Conservation (phyloP, 768 basidiomycete species). For the Kwoniella botswanensis region DNA sequence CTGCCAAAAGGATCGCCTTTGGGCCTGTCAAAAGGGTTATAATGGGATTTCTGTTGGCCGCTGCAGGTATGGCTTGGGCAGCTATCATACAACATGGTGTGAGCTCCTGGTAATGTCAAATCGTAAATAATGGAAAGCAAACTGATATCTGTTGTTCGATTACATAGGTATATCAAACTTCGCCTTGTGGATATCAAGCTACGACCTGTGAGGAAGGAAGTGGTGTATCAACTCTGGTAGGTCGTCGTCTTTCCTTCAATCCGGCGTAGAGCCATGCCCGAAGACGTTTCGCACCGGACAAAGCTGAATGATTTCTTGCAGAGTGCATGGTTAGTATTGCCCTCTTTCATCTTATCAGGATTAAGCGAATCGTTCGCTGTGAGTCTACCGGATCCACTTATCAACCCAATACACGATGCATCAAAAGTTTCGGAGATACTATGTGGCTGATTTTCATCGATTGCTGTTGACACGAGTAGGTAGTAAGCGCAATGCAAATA, state of each 20-base stretch:
- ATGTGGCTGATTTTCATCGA: too few species aligned
- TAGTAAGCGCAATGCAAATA: slow-evolving; percentile 52
- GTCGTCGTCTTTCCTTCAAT: neutral
- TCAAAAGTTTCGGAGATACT: too few species aligned
- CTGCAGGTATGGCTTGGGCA: slow-evolving; percentile 24
- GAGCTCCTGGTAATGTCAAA: neutral
- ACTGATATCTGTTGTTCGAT: neutral
- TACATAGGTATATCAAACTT: slow-evolving; percentile 27
- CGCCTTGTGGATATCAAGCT: slow-evolving; percentile 23
- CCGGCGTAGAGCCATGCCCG: neutral
- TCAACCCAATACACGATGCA: too few species aligned
- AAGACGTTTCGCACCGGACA: too few species aligned
- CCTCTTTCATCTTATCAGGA: slow-evolving; percentile 25
- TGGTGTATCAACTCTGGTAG: slow-evolving; percentile 26
- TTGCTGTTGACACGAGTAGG: slow-evolving; percentile 28
- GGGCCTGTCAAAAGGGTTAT: slow-evolving; percentile 29
- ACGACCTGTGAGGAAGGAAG: slow-evolving; percentile 20
- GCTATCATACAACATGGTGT: slow-evolving; percentile 26
- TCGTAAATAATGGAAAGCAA: too few species aligned
- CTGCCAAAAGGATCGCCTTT: slow-evolving; percentile 17
- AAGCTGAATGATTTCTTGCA: neutral
- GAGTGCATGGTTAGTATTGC: slow-evolving; percentile 49
- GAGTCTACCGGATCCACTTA: neutral
- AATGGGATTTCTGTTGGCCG: slow-evolving; percentile 27
- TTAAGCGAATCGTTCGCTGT: slow-evolving; percentile 35